A percentile compares a stretch with the other conserved stretches of the same genome.
Evolutionary conservation across 164 flowering plant species (phyloP).

Genomic region (Vitis vinifera): ASM3070453v1 NC_081807.1:4088001-4088500

Average conservation of each 20-base stretch:
- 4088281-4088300: constrained; percentile 58
- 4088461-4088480: not conserved
- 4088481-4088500: too few relatives aligned
- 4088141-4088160: constrained; percentile 85
- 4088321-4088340: not conserved
- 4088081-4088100: not conserved
- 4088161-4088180: constrained; percentile 96
- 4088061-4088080: not conserved
- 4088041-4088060: not conserved
- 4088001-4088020: not conserved
- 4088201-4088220: constrained; percentile 93
- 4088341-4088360: not conserved
- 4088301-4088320: not conserved
- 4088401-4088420: constrained; percentile 86
- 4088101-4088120: not conserved
- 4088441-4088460: constrained; percentile 42
- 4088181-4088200: constrained; percentile 86
- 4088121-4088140: constrained; percentile 46
- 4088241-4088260: constrained; percentile 57
- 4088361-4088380: not conserved
- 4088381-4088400: constrained; percentile 1
- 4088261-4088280: constrained; percentile 92
- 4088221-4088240: constrained; percentile 84
- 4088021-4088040: not conserved
- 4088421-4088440: constrained; percentile 75